Evolutionary conservation across 148 eudicot species (phyloP).

Genomic region (Chenopodium formosanum): DNA sequence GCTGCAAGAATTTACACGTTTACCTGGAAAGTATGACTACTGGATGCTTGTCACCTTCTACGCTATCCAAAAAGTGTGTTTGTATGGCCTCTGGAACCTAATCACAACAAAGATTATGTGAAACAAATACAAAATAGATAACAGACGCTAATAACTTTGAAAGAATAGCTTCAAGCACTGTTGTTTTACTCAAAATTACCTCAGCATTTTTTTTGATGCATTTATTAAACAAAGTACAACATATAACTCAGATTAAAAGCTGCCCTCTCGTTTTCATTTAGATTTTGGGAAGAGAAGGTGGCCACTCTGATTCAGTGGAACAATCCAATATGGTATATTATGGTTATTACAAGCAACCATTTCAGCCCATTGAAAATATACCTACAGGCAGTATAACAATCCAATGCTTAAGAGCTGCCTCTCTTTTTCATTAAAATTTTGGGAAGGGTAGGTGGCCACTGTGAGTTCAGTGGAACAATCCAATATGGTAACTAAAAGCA

Average conservation of each 20-base stretch:
- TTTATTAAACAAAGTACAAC: background rate
- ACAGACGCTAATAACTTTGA: background rate
- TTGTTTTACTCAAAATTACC: background rate
- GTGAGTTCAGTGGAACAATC: no score
- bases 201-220: background rate
- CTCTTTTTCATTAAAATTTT: background rate
- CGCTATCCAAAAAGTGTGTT: slow-evolving; percentile 44
- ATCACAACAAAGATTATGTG: slow-evolving; percentile 14
- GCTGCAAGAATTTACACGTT: slow-evolving; percentile 40
- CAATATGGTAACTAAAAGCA: no score
- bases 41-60: slow-evolving; percentile 82
- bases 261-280: background rate
- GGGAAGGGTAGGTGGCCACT: background rate
- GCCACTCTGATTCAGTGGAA: background rate
- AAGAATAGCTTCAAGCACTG: background rate
- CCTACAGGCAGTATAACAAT: no score
- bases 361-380: background rate
- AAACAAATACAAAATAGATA: background rate
- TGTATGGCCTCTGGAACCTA: slow-evolving; percentile 86
- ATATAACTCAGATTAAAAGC: background rate
- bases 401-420: background rate
- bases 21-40: slow-evolving; percentile 79
- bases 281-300: background rate
- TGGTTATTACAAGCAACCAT: background rate
- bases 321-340: no score